phyloP scores from a whole-genome alignment of 306 rosid species.

The Clitoria ternatea region DNA sequence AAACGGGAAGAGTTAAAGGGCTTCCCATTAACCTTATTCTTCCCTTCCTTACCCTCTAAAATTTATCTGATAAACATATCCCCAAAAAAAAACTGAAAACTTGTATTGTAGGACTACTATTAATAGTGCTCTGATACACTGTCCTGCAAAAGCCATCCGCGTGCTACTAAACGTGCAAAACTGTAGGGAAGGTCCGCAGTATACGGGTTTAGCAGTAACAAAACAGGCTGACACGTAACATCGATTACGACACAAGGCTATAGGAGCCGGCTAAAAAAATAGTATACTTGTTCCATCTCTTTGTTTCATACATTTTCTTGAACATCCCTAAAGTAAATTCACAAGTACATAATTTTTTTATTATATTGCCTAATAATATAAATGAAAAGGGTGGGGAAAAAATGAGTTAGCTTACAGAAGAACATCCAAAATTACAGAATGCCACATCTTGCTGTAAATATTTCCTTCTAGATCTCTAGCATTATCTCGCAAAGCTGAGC shows the following conservation, averaged over 20 bases:
- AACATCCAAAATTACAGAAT: slow-evolving; percentile 32
- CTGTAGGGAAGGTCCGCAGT: not conserved
- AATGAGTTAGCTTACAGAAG: slow-evolving; percentile 36
- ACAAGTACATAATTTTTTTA: not conserved
- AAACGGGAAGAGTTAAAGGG: too few relatives aligned
- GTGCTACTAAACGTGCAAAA: too few relatives aligned
- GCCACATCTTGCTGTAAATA: slow-evolving; percentile 23
- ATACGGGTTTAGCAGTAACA: not conserved
- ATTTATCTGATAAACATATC: too few relatives aligned
- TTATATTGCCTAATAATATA: slow-evolving; percentile 13
- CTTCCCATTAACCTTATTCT: too few relatives aligned
- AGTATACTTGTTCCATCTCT: slow-evolving; percentile 21
- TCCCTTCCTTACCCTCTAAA: too few relatives aligned
- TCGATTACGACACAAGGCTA: not conserved
- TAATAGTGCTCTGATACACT: too few relatives aligned
- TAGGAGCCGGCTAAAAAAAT: slow-evolving; percentile 7
- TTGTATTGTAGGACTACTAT: too few relatives aligned
- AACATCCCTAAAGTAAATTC: slow-evolving; percentile 6
- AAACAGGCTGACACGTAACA: not conserved
- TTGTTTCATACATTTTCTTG: slow-evolving; percentile 31
- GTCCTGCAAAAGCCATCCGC: too few relatives aligned
- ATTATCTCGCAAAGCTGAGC: slow-evolving; percentile 7
- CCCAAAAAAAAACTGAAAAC: too few relatives aligned
- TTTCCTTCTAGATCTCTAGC: slow-evolving; percentile 28
- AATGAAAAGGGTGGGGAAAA: slow-evolving; percentile 30